phyloP scores from a whole-genome alignment of 305 asterid species.

The Ajuga reptans region DNA sequence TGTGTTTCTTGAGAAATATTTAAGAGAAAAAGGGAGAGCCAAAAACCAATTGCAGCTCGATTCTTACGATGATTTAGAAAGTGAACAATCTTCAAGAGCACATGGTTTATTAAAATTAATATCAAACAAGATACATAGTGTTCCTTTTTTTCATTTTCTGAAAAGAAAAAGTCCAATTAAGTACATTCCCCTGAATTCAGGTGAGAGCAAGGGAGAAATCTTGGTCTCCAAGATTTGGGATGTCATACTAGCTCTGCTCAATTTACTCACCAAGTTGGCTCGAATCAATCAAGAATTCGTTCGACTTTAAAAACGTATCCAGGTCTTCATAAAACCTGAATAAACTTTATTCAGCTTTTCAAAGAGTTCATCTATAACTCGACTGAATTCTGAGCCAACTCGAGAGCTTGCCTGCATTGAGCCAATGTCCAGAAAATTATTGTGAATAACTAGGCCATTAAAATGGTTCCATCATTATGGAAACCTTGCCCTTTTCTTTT shows the following conservation, averaged over 20 bases:
- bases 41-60: background rate
- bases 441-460: slow-evolving; percentile 22
- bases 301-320: slow-evolving; percentile 45
- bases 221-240: slow-evolving; percentile 17
- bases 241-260: slow-evolving; percentile 26
- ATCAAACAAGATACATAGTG: background rate
- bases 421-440: slow-evolving; percentile 43
- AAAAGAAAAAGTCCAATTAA: too few species aligned
- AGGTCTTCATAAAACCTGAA: slow-evolving; percentile 58
- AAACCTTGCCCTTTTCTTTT: background rate
- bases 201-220: background rate
- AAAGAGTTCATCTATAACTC: slow-evolving; percentile 46
- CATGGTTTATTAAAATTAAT: too few species aligned
- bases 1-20: too few species aligned
- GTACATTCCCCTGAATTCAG: background rate
- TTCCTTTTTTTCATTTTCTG: too few species aligned
- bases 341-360: slow-evolving; percentile 48
- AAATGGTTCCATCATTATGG: background rate
- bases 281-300: slow-evolving; percentile 33
- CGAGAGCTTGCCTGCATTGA: slow-evolving; percentile 61
- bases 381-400: slow-evolving; percentile 64
- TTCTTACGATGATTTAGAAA: background rate
- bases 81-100: background rate
- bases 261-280: slow-evolving; percentile 71
- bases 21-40: too few species aligned